Conservation (phyloP, 2,329 filamentous ascomycete genomes). For the Bimuria novae-zelandiae region DNA sequence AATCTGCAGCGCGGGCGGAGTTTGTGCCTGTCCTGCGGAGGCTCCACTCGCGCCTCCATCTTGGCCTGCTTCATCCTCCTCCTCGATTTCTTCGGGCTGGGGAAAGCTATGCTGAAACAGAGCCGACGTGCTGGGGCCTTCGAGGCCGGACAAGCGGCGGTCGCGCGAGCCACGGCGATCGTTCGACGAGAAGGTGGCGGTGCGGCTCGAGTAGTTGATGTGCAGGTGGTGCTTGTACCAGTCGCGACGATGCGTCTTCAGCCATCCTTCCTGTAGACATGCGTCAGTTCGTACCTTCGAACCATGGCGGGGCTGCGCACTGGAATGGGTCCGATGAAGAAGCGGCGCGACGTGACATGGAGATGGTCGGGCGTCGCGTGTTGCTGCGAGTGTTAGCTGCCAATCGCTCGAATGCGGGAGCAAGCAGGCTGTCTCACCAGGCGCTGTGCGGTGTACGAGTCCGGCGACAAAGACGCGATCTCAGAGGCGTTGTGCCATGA, state of each 20-base stretch:
- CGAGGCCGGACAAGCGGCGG: slow-evolving; percentile 49
- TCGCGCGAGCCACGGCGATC: slow-evolving; percentile 51
- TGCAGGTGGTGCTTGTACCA: slow-evolving; percentile 62
- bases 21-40: slow-evolving; percentile 23
- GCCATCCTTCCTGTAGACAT: slow-evolving; percentile 58
- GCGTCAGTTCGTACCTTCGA: slow-evolving; percentile 17
- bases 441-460: slow-evolving; percentile 60
- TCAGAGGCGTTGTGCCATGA: slow-evolving; percentile 43
- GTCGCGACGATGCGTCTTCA: slow-evolving; percentile 64
- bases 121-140: slow-evolving; percentile 46
- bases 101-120: slow-evolving; percentile 49
- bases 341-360: slow-evolving; percentile 63
- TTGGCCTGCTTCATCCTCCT: slow-evolving; percentile 29
- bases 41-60: slow-evolving; percentile 17
- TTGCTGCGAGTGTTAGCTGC: slow-evolving; percentile 48
- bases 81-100: slow-evolving; percentile 45
- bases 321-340: slow-evolving; percentile 69
- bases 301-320: slow-evolving; percentile 25
- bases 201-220: slow-evolving; percentile 50
- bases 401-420: neutral
- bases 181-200: slow-evolving; percentile 57
- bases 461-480: slow-evolving; percentile 46
- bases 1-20: slow-evolving; percentile 35
- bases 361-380: slow-evolving; percentile 66
- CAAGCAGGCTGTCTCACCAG: slow-evolving; percentile 47